Evolutionary conservation across 2,329 filamentous ascomycete species (phyloP).

Genomic region (Albophoma yamanashiensis): DNA sequence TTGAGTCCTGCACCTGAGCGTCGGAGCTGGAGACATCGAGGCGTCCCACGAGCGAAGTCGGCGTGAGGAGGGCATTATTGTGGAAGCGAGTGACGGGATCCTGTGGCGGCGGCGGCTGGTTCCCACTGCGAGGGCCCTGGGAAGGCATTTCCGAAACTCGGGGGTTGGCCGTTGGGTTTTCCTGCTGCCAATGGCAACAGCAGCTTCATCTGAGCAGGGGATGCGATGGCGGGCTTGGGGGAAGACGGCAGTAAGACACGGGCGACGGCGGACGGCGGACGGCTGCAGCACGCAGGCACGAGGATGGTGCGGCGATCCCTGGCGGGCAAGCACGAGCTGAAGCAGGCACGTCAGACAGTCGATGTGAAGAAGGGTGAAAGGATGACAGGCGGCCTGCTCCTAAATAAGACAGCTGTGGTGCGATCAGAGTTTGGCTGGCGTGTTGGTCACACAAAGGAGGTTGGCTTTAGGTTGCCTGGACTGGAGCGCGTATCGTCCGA

Average conservation of each 20-base stretch:
- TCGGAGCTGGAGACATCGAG: conserved; percentile 17
- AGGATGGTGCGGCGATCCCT: not conserved
- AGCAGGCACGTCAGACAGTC: not conserved
- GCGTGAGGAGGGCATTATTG: conserved; percentile 21
- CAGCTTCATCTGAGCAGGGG: not conserved
- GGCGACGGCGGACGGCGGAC: not conserved
- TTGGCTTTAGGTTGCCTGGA: not conserved
- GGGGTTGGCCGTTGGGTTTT: not conserved
- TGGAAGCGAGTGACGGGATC: conserved; percentile 26
- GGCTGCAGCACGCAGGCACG: not conserved
- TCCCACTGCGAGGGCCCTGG: conserved; percentile 17
- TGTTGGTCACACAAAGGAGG: not conserved
- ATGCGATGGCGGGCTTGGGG: not conserved
- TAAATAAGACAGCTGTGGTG: not conserved
- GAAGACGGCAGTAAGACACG: not conserved
- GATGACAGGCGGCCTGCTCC: not conserved
- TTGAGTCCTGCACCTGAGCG: conserved; percentile 27
- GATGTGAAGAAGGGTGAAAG: not conserved
- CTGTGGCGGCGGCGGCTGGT: conserved; percentile 13
- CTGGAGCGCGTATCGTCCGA: not conserved
- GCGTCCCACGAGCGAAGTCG: conserved; percentile 15
- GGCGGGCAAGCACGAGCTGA: not conserved
- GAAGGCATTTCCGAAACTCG: conserved; percentile 17
- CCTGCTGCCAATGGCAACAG: not conserved
- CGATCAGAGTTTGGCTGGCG: not conserved